Conservation (phyloP, 768 basidiomycete species). For the Crassisporium funariophilum region DNA sequence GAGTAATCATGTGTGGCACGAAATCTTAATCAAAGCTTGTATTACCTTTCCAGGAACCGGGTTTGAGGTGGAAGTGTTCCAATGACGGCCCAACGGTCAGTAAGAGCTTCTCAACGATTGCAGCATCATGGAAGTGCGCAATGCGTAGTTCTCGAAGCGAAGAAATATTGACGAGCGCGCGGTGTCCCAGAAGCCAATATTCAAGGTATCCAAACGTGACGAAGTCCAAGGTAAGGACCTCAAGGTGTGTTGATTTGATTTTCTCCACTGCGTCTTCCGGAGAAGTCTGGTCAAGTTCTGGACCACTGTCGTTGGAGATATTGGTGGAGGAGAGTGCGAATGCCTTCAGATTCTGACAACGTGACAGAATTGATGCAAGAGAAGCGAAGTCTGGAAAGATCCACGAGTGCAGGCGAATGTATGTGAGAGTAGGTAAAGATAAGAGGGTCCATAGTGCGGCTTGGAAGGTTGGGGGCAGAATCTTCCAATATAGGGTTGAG, state of each 20-base stretch:
- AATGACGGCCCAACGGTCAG: slow-evolving; percentile 35
- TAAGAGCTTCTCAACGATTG: slow-evolving; percentile 38
- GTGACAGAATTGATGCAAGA: slow-evolving; percentile 34
- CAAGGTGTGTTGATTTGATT: slow-evolving; percentile 18
- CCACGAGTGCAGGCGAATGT: slow-evolving; percentile 43
- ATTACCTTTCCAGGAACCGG: slow-evolving; percentile 43
- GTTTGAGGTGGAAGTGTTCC: slow-evolving; percentile 47
- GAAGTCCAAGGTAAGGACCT: slow-evolving; percentile 44
- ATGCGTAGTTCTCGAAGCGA: slow-evolving; percentile 44
- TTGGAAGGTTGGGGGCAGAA: slow-evolving; percentile 36
- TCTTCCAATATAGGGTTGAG: slow-evolving; percentile 37
- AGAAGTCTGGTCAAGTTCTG: slow-evolving; percentile 3
- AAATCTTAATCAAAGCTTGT: slow-evolving; percentile 6
- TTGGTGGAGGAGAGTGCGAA: slow-evolving; percentile 39
- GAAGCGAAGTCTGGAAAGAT: slow-evolving; percentile 37
- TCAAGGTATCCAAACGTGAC: slow-evolving; percentile 38
- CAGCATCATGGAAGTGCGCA: slow-evolving; percentile 40
- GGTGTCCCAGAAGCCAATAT: slow-evolving; percentile 38
- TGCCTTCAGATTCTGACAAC: slow-evolving; percentile 36
- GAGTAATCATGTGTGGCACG: slow-evolving; percentile 6
- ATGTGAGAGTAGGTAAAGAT: slow-evolving; percentile 34
- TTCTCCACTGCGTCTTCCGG: not conserved
- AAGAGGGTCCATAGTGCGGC: slow-evolving; percentile 38
- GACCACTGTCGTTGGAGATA: slow-evolving; percentile 27
- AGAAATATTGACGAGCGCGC: slow-evolving; percentile 34